These are phyloP conservation scores for Camellia sinensis DNA, from an alignment of 148 eudicot species.

Conservation along the genomic window DNA sequence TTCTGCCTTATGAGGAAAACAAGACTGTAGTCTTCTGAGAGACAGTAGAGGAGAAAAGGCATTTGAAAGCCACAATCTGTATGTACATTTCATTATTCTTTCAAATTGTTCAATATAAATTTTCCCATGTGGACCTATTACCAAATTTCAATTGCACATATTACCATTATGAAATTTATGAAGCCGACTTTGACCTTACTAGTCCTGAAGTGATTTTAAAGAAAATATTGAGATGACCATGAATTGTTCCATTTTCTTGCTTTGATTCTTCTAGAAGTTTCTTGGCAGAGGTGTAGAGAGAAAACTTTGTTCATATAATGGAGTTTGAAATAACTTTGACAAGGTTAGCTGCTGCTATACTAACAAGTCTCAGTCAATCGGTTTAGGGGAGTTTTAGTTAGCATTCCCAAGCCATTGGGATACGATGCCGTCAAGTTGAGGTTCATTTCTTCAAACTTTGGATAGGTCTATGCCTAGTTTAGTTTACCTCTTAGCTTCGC, in stretches of 20 bases:
- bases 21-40: slow-evolving; percentile 89
- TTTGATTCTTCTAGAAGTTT: background rate
- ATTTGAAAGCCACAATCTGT: background rate
- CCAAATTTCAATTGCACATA: background rate
- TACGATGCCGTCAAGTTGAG: background rate
- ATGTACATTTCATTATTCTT: background rate
- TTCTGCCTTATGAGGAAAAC: slow-evolving; percentile 65
- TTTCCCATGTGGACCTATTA: background rate
- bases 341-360: background rate
- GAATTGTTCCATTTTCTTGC: background rate
- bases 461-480: background rate
- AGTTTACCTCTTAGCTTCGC: background rate
- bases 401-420: background rate
- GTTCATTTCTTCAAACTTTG: background rate
- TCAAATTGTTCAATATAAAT: background rate
- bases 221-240: background rate
- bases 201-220: background rate
- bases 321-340: background rate
- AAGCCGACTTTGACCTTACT: background rate
- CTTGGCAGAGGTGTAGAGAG: background rate
- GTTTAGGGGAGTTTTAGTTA: background rate
- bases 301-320: background rate
- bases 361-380: no score
- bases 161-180: background rate
- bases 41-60: slow-evolving; percentile 5